Evolutionary conservation across 2,329 filamentous ascomycete genomes (phyloP).

Genomic region (Aspergillus puulaauensis): DNA sequence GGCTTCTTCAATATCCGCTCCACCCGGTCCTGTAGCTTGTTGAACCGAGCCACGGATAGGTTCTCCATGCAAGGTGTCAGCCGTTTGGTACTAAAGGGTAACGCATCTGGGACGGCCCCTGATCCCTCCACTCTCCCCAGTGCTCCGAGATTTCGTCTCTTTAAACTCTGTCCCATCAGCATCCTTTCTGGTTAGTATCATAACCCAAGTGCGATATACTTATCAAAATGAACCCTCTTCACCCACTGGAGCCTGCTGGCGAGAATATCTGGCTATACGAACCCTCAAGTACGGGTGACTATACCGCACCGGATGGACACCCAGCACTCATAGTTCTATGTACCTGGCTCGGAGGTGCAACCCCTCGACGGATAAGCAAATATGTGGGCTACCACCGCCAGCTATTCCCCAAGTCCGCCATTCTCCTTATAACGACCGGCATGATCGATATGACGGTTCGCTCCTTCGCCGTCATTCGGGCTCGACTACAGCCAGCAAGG

Average conservation of each 20-base stretch:
- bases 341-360: slow-evolving; percentile 29
- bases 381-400: slow-evolving; percentile 21
- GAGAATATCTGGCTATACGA: slow-evolving; percentile 18
- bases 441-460: slow-evolving; percentile 19
- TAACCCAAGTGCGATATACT: background rate
- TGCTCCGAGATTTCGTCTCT: background rate
- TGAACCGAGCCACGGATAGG: background rate
- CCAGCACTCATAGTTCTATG: slow-evolving; percentile 25
- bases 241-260: slow-evolving; percentile 11
- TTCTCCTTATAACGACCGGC: slow-evolving; percentile 23
- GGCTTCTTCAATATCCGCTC: background rate
- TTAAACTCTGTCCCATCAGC: background rate
- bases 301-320: background rate
- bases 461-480: slow-evolving; percentile 18
- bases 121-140: background rate
- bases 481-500: slow-evolving; percentile 19
- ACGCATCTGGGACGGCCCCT: too few relatives aligned
- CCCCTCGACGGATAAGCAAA: slow-evolving; percentile 26
- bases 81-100: background rate
- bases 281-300: background rate
- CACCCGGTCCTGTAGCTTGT: background rate
- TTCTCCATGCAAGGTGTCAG: background rate
- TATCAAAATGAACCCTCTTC: slow-evolving; percentile 7
- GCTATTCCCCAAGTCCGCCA: slow-evolving; percentile 19
- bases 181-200: background rate